Evolutionary conservation across 805 yeast genomes (phyloP).

Genomic region (Naumovozyma castellii): DNA sequence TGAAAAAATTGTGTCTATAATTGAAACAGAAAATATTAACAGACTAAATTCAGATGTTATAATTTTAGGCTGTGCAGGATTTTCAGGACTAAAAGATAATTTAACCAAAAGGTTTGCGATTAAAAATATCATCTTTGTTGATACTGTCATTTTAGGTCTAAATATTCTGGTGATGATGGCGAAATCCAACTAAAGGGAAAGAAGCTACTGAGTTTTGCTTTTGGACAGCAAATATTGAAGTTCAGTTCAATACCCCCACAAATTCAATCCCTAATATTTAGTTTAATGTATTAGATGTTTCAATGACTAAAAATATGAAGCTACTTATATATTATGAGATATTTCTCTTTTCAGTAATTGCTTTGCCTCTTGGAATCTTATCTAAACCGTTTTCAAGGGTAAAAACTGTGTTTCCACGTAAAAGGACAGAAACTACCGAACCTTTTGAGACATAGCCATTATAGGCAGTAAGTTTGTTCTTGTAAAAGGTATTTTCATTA

Average conservation of each 20-base stretch:
- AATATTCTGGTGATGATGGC: constrained; percentile 4
- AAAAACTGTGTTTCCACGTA: constrained; percentile 68
- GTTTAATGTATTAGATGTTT: no score
- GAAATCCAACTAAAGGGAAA: constrained; percentile 1
- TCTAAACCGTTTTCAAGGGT: constrained; percentile 44
- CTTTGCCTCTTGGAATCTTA: constrained; percentile 45
- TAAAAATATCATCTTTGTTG: constrained; percentile 6
- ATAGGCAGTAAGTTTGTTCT: constrained; percentile 84
- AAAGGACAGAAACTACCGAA: constrained; percentile 65
- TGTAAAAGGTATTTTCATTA: constrained; percentile 56
- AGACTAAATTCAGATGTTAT: constrained; percentile 10
- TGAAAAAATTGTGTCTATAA: constrained; percentile 10
- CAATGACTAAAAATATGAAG: no score
- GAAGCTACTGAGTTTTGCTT: no score
- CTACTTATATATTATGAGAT: no score
- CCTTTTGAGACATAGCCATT: constrained; percentile 64
- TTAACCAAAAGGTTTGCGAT: constrained; percentile 4
- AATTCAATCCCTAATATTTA: no score
- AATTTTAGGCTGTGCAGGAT: constrained; percentile 25
- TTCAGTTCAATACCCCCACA: no score
- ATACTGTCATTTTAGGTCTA: constrained; percentile 9
- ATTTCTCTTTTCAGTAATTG: constrained; percentile 13
- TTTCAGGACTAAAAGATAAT: constrained; percentile 13
- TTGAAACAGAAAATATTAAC: constrained; percentile 11
- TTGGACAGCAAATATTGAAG: no score